A percentile compares a stretch with the other conserved stretches of the same genome.
These are phyloP conservation scores for Suillus paluster DNA, from an alignment of 768 basidiomycete genomes.

Conservation along the genomic window DNA sequence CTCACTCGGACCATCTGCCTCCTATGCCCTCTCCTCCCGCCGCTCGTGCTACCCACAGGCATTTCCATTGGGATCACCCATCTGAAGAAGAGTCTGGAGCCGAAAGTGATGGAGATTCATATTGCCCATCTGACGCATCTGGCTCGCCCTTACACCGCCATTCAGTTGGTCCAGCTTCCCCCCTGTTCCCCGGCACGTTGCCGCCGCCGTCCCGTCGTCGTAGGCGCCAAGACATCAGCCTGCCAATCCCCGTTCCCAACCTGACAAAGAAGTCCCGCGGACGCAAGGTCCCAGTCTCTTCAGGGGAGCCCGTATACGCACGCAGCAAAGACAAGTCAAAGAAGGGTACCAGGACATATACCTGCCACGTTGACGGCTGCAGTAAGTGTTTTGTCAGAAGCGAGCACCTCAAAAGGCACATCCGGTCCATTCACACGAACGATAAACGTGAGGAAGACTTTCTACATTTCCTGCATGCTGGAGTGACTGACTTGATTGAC, in stretches of 20 bases:
- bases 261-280: constrained; percentile 55
- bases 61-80: constrained; percentile 5
- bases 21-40: constrained; percentile 5
- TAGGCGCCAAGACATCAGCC: constrained; percentile 27
- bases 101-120: constrained; percentile 24
- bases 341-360: constrained; percentile 51
- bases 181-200: background rate
- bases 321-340: constrained; percentile 37
- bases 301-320: constrained; percentile 23
- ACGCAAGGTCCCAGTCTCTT: constrained; percentile 49
- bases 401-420: constrained; percentile 84
- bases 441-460: constrained; percentile 74
- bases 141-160: constrained; percentile 2
- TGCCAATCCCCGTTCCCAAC: constrained; percentile 52
- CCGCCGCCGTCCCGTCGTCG: constrained; percentile 23
- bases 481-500: constrained; percentile 7
- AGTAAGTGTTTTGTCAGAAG: constrained; percentile 79
- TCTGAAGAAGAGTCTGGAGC: constrained; percentile 13
- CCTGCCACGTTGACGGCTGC: constrained; percentile 73
- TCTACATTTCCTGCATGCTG: background rate
- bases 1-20: background rate
- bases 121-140: constrained; percentile 29
- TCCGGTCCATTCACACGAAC: constrained; percentile 81
- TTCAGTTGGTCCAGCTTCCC: constrained; percentile 5
- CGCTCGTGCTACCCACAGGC: background rate